Percentiles rank a stretch among this genome's conserved stretches.
Evolutionary conservation across 2,329 filamentous ascomycete genomes (phyloP).

Genomic region (Neodidymelliopsis sp.): DNA sequence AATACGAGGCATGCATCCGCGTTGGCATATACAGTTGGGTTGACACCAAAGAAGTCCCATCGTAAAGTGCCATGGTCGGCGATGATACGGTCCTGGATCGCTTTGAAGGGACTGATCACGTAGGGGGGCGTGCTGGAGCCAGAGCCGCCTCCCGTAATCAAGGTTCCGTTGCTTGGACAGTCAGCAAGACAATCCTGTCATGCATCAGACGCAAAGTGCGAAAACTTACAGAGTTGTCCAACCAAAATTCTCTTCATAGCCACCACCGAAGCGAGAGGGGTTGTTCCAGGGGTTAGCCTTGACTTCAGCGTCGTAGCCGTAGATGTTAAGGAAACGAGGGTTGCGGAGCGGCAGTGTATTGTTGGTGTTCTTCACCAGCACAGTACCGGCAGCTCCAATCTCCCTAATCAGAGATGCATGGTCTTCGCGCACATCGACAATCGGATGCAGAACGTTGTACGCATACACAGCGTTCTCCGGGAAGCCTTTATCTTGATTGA

Average conservation of each 20-base stretch:
- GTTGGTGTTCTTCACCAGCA: constrained; percentile 61
- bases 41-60: constrained; percentile 46
- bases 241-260: constrained; percentile 50
- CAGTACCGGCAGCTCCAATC: constrained; percentile 50
- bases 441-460: constrained; percentile 42
- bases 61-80: constrained; percentile 42
- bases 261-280: constrained; percentile 47
- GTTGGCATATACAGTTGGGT: constrained; percentile 39
- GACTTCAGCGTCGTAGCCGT: constrained; percentile 50
- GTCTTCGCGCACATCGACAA: constrained; percentile 58
- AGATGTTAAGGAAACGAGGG: constrained; percentile 48
- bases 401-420: constrained; percentile 51
- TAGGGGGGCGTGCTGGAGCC: constrained; percentile 51
- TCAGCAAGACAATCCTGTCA: too few relatives aligned
- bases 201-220: too few relatives aligned
- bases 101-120: constrained; percentile 52
- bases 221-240: constrained; percentile 41
- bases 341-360: constrained; percentile 61
- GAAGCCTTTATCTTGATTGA: constrained; percentile 51
- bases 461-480: constrained; percentile 34
- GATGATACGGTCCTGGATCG: constrained; percentile 43
- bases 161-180: constrained; percentile 57
- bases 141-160: constrained; percentile 50
- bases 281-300: constrained; percentile 49
- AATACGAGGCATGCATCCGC: constrained; percentile 62